phyloP scores from a whole-genome alignment of 1,284 basidiomycete species.

The Takashimella tepidaria region DNA sequence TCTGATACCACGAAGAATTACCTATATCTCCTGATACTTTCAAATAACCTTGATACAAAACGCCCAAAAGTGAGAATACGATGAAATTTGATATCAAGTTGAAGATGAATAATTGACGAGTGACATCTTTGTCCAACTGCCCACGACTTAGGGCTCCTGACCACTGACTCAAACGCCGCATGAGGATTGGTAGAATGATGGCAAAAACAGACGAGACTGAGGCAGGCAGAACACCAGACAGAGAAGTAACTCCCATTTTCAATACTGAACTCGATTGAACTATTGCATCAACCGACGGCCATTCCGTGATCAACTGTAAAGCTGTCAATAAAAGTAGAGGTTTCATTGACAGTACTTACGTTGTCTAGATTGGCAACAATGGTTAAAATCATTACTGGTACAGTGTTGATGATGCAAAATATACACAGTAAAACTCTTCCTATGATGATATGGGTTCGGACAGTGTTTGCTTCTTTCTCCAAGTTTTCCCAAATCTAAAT shows the following conservation, averaged over 20 bases:
- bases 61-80: constrained; percentile 32
- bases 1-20: constrained; percentile 15
- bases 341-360: constrained; percentile 15
- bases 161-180: constrained; percentile 26
- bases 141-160: constrained; percentile 31
- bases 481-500: constrained; percentile 33
- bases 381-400: constrained; percentile 30
- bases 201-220: constrained; percentile 26
- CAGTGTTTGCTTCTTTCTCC: constrained; percentile 18
- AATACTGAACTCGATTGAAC: constrained; percentile 17
- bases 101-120: constrained; percentile 31
- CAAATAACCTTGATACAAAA: constrained; percentile 30
- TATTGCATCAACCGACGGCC: constrained; percentile 13
- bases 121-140: constrained; percentile 33
- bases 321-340: background rate
- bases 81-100: constrained; percentile 32
- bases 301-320: constrained; percentile 2
- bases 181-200: constrained; percentile 30
- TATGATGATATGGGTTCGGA: constrained; percentile 13
- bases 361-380: constrained; percentile 27
- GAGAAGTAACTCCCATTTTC: constrained; percentile 23
- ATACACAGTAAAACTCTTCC: constrained; percentile 20
- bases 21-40: constrained; percentile 23
- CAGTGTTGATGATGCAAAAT: constrained; percentile 29
- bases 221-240: constrained; percentile 27